Conservation (phyloP, 176 grass and related monocot genomes). For the Elaeis guineensis region DNA sequence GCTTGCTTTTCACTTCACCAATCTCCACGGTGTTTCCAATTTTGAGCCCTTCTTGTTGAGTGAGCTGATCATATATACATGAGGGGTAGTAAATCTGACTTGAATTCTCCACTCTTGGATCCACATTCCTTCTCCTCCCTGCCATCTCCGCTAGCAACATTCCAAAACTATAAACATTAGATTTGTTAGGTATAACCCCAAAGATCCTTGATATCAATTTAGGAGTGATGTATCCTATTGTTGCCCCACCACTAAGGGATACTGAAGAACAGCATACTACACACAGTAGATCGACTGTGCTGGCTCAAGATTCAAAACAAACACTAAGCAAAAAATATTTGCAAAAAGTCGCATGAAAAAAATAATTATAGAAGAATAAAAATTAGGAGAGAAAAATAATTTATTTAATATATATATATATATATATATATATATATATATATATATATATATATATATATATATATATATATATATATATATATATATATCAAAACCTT, state of each 20-base stretch:
- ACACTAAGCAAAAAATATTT: no score
- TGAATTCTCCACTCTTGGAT: background rate
- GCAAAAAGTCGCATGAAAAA: no score
- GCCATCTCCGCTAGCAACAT: slow-evolving; percentile 28
- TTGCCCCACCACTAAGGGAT: slow-evolving; percentile 35
- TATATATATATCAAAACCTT: no score
- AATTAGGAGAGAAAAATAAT: no score
- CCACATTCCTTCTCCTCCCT: slow-evolving; percentile 20
- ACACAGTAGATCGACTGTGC: no score
- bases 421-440: no score
- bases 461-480: no score
- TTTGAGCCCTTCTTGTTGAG: background rate
- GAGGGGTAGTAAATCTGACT: slow-evolving; percentile 29
- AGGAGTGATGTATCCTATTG: slow-evolving; percentile 43
- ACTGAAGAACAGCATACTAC: no score
- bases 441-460: no score
- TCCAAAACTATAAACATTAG: background rate
- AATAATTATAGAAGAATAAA: no score
- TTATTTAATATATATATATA: no score
- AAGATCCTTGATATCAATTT: slow-evolving; percentile 43
- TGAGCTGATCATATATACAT: slow-evolving; percentile 21
- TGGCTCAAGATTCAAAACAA: no score
- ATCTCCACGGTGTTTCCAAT: slow-evolving; percentile 7
- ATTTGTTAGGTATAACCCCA: slow-evolving; percentile 33
- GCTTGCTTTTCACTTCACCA: slow-evolving; percentile 29